Evolutionary conservation across 2,329 filamentous ascomycete genomes (phyloP), one percentile per base, ranked within the genome.

Genomic region (Ophiostoma ips): DNA sequence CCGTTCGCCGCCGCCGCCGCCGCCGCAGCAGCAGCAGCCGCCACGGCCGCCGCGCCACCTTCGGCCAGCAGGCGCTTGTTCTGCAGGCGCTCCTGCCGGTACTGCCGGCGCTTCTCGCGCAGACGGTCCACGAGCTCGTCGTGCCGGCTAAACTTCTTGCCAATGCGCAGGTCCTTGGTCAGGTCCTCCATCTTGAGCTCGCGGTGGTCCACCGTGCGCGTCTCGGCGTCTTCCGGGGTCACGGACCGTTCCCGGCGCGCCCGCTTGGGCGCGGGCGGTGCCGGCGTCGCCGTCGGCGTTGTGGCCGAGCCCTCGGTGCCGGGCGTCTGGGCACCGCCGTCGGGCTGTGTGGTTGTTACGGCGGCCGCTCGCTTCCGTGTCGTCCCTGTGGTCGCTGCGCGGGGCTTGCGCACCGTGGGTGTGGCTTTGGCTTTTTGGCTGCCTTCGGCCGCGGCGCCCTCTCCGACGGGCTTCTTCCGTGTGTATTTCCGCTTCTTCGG

Each of bases 141-240:
- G 57, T 87, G 84, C 3, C 81, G 75, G 58, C 80, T 81, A 50
- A 87, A 89, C 53, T 83, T 80, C 62, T 84, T 85, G 51, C 86
- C 86, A 50, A 83, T 81, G 19, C 74, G 73, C 48, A 84, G 68
- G 59, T 87, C 83, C 54, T 74, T 77, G 46, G 79, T 84, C 3
- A 92, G 66, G 51, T 87, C 83, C 40, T 73, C 75, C 79, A 92
- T 87, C 49, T 78, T 85, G 24, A 84, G 73, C 3, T 72, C 74
- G 21, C 75, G 73, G 19, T 77, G 70, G 59, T 88, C 82, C 50
- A 90, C 80, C 54, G 74, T 63, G 52, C 75, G 71, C 21, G 66
- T 63, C 58, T 84, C 80, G 3, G 79, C 76, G 55, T 81, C 76
- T 49, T 82, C 78, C 2, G 81, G 81, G 0, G 80, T 83, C 3